Evolutionary conservation across 2,329 filamentous ascomycete genomes (phyloP).

Genomic region (Dactylellina cionopaga): DNA sequence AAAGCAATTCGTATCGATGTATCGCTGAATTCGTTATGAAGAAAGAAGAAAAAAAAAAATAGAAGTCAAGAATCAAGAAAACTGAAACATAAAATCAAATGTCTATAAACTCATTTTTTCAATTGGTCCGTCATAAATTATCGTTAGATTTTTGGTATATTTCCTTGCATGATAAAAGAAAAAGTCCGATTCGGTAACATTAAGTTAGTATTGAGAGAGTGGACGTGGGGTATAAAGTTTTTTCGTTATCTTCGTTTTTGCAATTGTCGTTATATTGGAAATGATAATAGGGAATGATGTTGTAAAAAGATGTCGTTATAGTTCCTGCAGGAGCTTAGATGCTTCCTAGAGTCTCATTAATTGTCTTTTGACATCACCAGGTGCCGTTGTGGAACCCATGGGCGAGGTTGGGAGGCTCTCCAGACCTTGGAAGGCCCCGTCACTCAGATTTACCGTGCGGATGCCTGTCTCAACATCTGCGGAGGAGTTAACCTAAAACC

Average conservation of each 20-base stretch:
- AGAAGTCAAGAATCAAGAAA: background rate
- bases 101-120: slow-evolving; percentile 35
- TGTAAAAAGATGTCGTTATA: slow-evolving; percentile 11
- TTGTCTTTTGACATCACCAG: slow-evolving; percentile 38
- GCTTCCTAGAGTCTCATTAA: slow-evolving; percentile 30
- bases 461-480: slow-evolving; percentile 27
- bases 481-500: slow-evolving; percentile 29
- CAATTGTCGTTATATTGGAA: background rate
- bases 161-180: background rate
- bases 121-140: slow-evolving; percentile 22
- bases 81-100: slow-evolving; percentile 8
- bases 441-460: slow-evolving; percentile 19
- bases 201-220: background rate
- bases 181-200: slow-evolving; percentile 12
- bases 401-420: slow-evolving; percentile 46
- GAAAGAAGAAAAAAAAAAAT: background rate
- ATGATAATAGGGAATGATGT: background rate
- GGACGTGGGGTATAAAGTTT: slow-evolving; percentile 19
- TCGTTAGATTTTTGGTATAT: slow-evolving; percentile 3
- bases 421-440: slow-evolving; percentile 21
- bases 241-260: slow-evolving; percentile 32
- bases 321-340: slow-evolving; percentile 24
- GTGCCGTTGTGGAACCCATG: slow-evolving; percentile 10
- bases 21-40: slow-evolving; percentile 17
- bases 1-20: slow-evolving; percentile 3